phyloP scores from a whole-genome alignment of 257 asterid genomes.

The Leptodermis oblonga region DNA sequence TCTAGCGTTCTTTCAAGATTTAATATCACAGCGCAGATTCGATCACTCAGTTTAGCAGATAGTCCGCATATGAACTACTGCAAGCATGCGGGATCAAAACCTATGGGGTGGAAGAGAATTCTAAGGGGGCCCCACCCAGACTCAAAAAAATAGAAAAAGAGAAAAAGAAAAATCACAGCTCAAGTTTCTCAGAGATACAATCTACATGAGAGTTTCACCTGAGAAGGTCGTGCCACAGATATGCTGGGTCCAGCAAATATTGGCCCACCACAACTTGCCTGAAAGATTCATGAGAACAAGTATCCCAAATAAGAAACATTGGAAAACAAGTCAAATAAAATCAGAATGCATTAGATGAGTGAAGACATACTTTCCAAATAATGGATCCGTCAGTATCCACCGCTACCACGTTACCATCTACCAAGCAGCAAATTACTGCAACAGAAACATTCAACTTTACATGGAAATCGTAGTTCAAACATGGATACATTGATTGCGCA shows the following conservation, averaged over 20 bases:
- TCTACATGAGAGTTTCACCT: slow-evolving; percentile 41
- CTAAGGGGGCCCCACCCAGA: no score
- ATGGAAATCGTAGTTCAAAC: slow-evolving; percentile 2
- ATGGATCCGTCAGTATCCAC: slow-evolving; percentile 57
- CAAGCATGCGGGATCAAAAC: no score
- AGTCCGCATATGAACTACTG: no score
- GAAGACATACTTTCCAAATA: slow-evolving; percentile 69
- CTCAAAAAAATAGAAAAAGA: no score
- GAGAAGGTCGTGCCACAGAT: slow-evolving; percentile 56
- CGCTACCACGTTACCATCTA: slow-evolving; percentile 61
- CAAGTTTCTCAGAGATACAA: background rate
- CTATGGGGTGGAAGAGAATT: no score
- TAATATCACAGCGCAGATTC: background rate
- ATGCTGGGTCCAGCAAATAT: slow-evolving; percentile 86
- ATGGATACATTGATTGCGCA: background rate
- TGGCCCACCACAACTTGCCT: slow-evolving; percentile 85
- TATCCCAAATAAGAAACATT: no score
- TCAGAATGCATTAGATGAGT: slow-evolving; percentile 11
- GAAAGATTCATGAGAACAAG: slow-evolving; percentile 8
- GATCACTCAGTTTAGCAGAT: no score
- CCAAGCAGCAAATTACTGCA: slow-evolving; percentile 91
- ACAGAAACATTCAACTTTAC: slow-evolving; percentile 1
- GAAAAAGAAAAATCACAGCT: no score
- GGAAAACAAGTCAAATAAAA: background rate
- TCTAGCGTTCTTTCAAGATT: slow-evolving; percentile 7